A percentile compares a stretch with the other conserved stretches of the same genome.
Conservation (phyloP, 345 rosid species). For the Salix caprea region DNA sequence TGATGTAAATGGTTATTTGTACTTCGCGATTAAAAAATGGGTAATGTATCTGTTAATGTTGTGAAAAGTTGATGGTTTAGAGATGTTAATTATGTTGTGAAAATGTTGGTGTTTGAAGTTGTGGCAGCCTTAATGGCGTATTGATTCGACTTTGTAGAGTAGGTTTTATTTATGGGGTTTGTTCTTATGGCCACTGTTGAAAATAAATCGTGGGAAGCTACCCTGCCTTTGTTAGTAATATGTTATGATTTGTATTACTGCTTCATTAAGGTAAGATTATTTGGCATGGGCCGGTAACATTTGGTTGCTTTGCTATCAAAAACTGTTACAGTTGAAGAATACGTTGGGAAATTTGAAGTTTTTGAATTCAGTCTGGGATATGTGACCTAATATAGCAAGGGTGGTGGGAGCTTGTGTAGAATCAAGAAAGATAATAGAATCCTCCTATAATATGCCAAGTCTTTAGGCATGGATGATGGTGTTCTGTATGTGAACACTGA, state of each 20-base stretch:
- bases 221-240: not conserved
- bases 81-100: not conserved
- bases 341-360: not conserved
- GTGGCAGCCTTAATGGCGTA: not conserved
- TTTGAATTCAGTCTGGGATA: not conserved
- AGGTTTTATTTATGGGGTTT: not conserved
- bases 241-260: not conserved
- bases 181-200: not conserved
- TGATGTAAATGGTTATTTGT: not conserved
- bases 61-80: not conserved
- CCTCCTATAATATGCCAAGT: not conserved
- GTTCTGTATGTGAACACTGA: not conserved
- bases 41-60: not conserved
- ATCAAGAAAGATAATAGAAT: not conserved
- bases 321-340: not conserved
- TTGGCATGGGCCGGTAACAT: not conserved
- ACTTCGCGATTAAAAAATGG: not conserved
- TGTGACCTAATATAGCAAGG: not conserved
- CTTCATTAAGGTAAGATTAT: not conserved
- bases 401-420: not conserved
- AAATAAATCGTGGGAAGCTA: not conserved
- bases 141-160: not conserved
- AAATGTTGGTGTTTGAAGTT: not conserved
- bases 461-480: not conserved
- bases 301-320: not conserved